Percentiles rank a stretch among this genome's conserved stretches.
These are phyloP conservation scores for Herpetospermum pedunculosum DNA, from an alignment of 306 rosid genomes.

Conservation along the genomic window DNA sequence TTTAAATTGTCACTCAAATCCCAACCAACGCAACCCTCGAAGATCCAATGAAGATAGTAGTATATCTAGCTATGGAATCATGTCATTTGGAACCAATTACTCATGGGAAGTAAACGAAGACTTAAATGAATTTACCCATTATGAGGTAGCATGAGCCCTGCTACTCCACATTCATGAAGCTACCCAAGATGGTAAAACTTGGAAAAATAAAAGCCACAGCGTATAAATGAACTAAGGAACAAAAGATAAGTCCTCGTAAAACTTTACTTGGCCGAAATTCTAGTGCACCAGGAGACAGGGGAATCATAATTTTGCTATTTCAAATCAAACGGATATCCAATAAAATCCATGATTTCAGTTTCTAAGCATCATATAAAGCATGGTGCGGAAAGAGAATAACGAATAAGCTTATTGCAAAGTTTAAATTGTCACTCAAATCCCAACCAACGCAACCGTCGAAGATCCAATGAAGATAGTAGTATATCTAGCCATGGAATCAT, in stretches of 20 bases:
- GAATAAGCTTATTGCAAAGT: background rate
- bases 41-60: background rate
- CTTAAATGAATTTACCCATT: slow-evolving; percentile 1
- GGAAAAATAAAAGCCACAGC: background rate
- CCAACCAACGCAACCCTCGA: background rate
- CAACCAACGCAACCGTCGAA: background rate
- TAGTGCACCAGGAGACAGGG: background rate
- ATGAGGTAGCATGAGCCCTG: background rate
- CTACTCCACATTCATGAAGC: background rate
- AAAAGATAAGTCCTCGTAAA: background rate
- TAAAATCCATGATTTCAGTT: background rate
- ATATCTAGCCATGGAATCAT: background rate
- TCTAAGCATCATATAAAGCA: background rate
- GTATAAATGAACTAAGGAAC: background rate
- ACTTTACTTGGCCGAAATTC: background rate
- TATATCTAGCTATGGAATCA: background rate
- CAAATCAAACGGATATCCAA: background rate
- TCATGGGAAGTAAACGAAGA: background rate
- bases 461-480: background rate
- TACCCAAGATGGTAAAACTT: background rate
- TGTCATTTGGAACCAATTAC: too few species aligned
- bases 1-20: background rate
- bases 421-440: background rate
- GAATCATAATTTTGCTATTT: background rate
- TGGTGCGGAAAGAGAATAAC: background rate